These are phyloP conservation scores for Neurospora discreta DNA, from an alignment of 495 filamentous ascomycete species.

Conservation along the genomic window DNA sequence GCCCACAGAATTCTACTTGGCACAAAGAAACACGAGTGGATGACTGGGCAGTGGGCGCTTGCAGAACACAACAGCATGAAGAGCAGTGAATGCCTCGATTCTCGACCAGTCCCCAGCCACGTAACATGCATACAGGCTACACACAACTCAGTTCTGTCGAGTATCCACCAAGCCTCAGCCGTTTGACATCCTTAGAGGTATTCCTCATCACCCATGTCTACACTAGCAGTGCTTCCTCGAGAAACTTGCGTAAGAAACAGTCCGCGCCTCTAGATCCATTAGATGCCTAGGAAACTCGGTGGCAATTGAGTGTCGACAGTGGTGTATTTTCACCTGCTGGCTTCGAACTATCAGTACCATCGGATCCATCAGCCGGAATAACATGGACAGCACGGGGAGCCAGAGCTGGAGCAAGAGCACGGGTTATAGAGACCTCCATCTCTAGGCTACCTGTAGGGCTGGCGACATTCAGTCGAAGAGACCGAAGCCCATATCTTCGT, in stretches of 20 bases:
- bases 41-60: neutral
- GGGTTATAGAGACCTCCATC: neutral
- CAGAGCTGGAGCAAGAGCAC: neutral
- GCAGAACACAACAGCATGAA: neutral
- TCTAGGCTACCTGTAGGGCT: no score
- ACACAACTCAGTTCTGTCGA: neutral
- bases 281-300: no score
- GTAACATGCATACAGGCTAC: neutral
- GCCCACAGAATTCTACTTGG: neutral
- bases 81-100: neutral
- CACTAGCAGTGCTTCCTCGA: neutral
- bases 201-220: neutral
- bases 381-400: no score
- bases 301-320: no score
- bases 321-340: no score
- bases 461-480: conserved; percentile 89
- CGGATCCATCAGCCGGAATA: neutral
- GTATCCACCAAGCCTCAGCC: neutral
- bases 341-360: neutral
- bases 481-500: conserved; percentile 99
- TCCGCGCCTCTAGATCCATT: no score
- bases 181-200: neutral
- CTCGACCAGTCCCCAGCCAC: neutral
- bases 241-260: neutral
- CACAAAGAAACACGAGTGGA: neutral